Conservation (phyloP, 331 rosid species). For the Rosa hybrid region DNA sequence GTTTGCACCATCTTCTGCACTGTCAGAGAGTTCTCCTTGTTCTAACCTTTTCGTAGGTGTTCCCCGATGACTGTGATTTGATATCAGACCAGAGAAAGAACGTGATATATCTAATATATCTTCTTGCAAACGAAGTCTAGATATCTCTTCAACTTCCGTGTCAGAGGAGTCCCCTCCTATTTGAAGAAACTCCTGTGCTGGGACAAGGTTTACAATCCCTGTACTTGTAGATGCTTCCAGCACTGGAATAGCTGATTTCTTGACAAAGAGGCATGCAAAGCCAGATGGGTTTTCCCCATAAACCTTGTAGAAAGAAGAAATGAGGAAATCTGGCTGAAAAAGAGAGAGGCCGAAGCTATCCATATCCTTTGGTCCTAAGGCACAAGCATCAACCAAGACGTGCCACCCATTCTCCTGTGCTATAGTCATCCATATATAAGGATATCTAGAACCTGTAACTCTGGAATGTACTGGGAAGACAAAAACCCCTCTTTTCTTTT, state of each 20-base stretch:
- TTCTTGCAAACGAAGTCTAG: conserved; percentile 30
- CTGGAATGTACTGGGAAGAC: conserved; percentile 86
- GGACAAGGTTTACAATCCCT: conserved; percentile 76
- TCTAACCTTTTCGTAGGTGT: conserved; percentile 29
- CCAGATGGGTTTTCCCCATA: conserved; percentile 95
- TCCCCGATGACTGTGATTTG: conserved; percentile 24
- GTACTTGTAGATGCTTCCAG: conserved; percentile 53
- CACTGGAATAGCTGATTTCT: conserved; percentile 59
- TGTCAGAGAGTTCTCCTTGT: conserved; percentile 44
- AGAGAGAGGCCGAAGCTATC: conserved; percentile 83
- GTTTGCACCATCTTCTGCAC: conserved; percentile 23
- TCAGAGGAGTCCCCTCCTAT: conserved; percentile 60
- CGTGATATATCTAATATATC: conserved; percentile 37
- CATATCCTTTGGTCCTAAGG: conserved; percentile 90
- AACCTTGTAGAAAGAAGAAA: conserved; percentile 82
- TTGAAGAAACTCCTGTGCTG: conserved; percentile 43
- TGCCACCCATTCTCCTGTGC: conserved; percentile 96
- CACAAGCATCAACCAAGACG: conserved; percentile 85
- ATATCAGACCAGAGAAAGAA: conserved; percentile 65
- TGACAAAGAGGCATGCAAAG: conserved; percentile 84
- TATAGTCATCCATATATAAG: conserved; percentile 81
- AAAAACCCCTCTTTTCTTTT: conserved; percentile 69
- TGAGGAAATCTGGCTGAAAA: conserved; percentile 73
- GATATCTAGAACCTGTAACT: conserved; percentile 86
- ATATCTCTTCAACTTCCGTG: conserved; percentile 43